These are phyloP conservation scores for Cetraspora pellucida DNA, from an alignment of 192 early-diverging fungal genomes.

Conservation along the genomic window DNA sequence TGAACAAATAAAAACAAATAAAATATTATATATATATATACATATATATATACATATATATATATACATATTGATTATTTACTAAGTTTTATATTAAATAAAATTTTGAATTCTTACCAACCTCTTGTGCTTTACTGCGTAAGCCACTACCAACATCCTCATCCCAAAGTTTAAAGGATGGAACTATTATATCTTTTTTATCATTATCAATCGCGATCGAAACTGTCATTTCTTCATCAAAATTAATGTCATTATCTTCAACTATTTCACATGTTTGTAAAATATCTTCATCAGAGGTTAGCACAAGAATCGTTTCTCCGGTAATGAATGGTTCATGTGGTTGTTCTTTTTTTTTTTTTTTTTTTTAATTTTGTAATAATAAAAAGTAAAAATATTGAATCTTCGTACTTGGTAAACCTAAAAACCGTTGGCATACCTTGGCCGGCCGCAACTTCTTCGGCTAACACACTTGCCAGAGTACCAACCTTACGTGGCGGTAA, in stretches of 20 bases:
- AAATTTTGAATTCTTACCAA: neutral
- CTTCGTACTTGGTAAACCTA: too few relatives aligned
- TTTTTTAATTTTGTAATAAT: too few relatives aligned
- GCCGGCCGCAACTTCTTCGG: neutral
- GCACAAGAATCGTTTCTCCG: neutral
- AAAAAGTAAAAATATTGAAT: too few relatives aligned
- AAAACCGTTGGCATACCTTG: neutral
- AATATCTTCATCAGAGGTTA: constrained; percentile 3
- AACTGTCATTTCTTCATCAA: neutral
- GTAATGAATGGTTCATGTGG: neutral
- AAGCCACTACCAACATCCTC: constrained; percentile 30
- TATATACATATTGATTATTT: neutral
- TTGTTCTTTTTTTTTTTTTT: too few relatives aligned
- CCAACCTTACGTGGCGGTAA: constrained; percentile 19
- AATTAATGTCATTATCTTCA: neutral
- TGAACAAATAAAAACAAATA: neutral
- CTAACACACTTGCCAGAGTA: constrained; percentile 12
- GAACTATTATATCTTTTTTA: constrained; percentile 7
- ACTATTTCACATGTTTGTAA: constrained; percentile 12
- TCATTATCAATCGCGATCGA: neutral
- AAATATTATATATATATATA: neutral
- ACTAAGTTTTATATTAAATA: neutral
- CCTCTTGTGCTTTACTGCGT: constrained; percentile 34
- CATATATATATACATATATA: neutral
- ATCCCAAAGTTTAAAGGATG: constrained; percentile 5